Evolutionary conservation across 2,329 filamentous ascomycete genomes (phyloP).

Genomic region (Ustulina deusta): DNA sequence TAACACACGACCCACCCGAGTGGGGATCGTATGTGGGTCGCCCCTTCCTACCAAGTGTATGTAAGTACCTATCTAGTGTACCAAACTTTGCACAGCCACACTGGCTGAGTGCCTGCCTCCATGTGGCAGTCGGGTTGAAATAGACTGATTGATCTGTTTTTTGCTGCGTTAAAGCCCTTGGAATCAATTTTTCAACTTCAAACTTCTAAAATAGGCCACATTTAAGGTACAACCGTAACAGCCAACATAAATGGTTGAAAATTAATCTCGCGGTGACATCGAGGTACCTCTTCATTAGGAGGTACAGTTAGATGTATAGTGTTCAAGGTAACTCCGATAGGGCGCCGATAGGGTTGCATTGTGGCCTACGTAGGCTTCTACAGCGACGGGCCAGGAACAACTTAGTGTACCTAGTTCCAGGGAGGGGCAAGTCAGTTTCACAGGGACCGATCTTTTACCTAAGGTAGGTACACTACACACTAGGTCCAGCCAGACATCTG

Average conservation of each 20-base stretch:
- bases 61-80: too few species aligned
- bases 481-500: conserved; percentile 8
- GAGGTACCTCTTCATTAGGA: too few species aligned
- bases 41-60: too few species aligned
- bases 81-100: conserved; percentile 13
- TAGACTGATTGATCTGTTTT: background rate
- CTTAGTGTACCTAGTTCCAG: background rate
- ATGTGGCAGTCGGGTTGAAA: background rate
- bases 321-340: too few species aligned
- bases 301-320: background rate
- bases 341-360: too few species aligned
- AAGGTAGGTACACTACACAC: background rate
- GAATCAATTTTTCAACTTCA: too few species aligned
- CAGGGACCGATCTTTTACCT: conserved; percentile 6
- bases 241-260: background rate
- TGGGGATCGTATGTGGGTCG: background rate
- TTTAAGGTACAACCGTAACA: too few species aligned
- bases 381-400: too few species aligned
- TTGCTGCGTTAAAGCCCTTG: too few species aligned
- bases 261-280: background rate
- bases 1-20: background rate
- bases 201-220: too few species aligned
- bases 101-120: background rate
- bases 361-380: background rate
- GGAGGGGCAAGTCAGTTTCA: conserved; percentile 21